Percentiles rank a stretch among this genome's conserved stretches.
Conservation (phyloP, 75 land plant species). For the Cupressus sempervirens region DNA sequence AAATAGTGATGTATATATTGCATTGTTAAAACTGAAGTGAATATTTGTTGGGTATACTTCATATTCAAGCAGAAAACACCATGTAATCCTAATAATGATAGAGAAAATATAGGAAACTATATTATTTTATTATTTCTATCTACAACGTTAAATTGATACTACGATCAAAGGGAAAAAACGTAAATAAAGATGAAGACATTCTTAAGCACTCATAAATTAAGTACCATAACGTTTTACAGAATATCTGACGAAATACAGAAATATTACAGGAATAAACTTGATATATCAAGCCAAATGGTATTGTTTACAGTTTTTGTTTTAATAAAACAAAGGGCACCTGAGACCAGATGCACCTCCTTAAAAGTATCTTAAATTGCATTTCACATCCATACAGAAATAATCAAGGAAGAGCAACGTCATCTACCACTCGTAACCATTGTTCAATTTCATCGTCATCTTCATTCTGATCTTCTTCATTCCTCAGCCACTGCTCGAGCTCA, state of each 20-base stretch:
- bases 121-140: neutral
- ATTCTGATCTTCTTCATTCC: constrained; percentile 17
- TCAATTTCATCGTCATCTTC: constrained; percentile 10
- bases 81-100: neutral
- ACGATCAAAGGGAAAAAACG: neutral
- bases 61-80: neutral
- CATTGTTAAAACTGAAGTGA: neutral
- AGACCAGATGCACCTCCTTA: neutral
- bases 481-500: constrained; percentile 80
- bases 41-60: neutral
- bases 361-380: neutral
- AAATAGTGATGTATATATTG: neutral
- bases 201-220: neutral
- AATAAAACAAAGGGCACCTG: neutral
- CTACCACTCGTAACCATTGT: neutral
- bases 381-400: neutral
- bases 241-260: neutral
- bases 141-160: neutral
- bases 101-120: neutral
- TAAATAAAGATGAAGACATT: neutral
- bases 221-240: neutral
- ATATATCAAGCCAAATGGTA: neutral
- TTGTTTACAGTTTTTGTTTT: neutral
- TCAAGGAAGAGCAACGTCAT: neutral
- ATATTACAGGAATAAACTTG: neutral